phyloP scores from a whole-genome alignment of 2,329 filamentous ascomycete genomes.

The Xylariaceae sp. region DNA sequence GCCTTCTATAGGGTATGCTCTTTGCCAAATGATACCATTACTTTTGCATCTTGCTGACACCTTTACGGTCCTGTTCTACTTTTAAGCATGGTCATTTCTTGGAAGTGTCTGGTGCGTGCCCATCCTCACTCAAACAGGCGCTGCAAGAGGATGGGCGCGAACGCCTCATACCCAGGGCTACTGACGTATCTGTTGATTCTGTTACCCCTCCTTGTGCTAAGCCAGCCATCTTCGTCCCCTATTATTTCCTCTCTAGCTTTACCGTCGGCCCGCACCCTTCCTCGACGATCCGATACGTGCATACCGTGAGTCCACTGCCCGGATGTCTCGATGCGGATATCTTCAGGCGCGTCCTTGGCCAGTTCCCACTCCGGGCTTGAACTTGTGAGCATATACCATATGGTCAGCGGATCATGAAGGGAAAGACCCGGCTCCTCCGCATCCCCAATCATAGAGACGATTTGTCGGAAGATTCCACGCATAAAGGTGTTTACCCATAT shows the following conservation, averaged over 20 bases:
- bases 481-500: slow-evolving; percentile 77
- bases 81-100: slow-evolving; percentile 1
- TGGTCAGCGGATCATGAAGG: slow-evolving; percentile 77
- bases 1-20: slow-evolving; percentile 40
- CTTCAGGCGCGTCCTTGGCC: slow-evolving; percentile 66
- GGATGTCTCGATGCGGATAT: slow-evolving; percentile 85
- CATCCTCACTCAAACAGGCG: slow-evolving; percentile 61
- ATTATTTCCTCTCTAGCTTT: slow-evolving; percentile 57
- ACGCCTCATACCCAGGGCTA: slow-evolving; percentile 70
- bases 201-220: slow-evolving; percentile 77
- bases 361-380: slow-evolving; percentile 63
- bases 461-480: slow-evolving; percentile 71
- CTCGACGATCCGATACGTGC: slow-evolving; percentile 81
- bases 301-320: slow-evolving; percentile 96
- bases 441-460: slow-evolving; percentile 66
- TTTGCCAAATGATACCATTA: slow-evolving; percentile 43
- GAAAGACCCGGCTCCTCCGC: slow-evolving; percentile 65
- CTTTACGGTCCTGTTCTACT: slow-evolving; percentile 26
- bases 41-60: slow-evolving; percentile 37
- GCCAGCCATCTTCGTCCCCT: slow-evolving; percentile 78
- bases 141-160: slow-evolving; percentile 70
- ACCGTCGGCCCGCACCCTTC: slow-evolving; percentile 60
- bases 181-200: slow-evolving; percentile 75
- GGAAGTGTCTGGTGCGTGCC: background rate
- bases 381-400: slow-evolving; percentile 77